Base-by-base conservation (phyloP, 169 alveolate species). In the Eimeria acervulina region DNA sequence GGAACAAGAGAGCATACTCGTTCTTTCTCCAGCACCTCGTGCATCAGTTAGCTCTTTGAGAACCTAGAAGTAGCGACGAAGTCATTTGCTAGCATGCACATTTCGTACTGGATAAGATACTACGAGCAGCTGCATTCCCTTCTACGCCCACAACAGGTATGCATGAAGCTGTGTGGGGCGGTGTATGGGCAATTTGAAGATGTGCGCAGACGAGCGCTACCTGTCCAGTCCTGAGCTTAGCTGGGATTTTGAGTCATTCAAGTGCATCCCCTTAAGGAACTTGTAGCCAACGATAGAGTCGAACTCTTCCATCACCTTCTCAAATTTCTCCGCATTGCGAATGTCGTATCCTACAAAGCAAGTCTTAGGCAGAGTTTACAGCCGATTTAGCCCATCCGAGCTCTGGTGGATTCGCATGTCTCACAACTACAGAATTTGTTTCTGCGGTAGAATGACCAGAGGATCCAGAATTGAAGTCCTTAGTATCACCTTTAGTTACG, bases 171-270 rank as follows among this genome's bases (percentile, higher is more conserved):
- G 26, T 40, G 59, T 31, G 44, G 19, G 17, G 21, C 6, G 78
- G 31, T 4, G 0, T 2, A n/a, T 15, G n/a, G n/a, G n/a, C n/a
- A n/a, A n/a, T n/a, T n/a, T n/a, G n/a, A n/a, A n/a, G n/a, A n/a
- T n/a, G n/a, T n/a, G n/a, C n/a, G n/a, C n/a, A n/a, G n/a, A n/a
- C n/a, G n/a, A 66, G 47, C 70, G 68, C 28, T 47, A 95, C 96
- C 96, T 95, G 90, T 98, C 99, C 74, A 98, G 88, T 44, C 99
- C 99, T 80, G 98, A 97, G 31, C 98, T 97, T 31, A 98, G 96
- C 85, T 97, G 98, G 0, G 99, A 97, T 91, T 98, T 98, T 19
- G 99, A 98, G 95, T 98, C 99, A 95, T 98, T 98, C 59, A 98
- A 80, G 93, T 98, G 99, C 87, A 98, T 98, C n/a, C 98, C 99